Base-by-base conservation (phyloP, 805 yeast species). In the Candida lessepsii region DNA sequence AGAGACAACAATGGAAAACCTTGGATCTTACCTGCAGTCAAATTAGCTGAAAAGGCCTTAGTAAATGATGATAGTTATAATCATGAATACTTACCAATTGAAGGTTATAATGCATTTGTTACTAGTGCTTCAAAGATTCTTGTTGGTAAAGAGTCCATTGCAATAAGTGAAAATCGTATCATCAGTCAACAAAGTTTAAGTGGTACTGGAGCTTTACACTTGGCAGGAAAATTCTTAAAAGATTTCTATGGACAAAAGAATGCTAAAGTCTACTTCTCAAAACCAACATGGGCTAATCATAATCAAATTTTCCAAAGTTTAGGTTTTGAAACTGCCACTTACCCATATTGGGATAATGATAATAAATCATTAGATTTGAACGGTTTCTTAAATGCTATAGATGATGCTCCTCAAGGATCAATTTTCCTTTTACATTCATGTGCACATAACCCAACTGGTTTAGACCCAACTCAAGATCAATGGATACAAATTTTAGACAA, bases 251-350 rank as follows among this genome's bases (percentile, higher is more conserved):
- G 57, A 26, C 53, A 55, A 27, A 52, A 44, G 17, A 66, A 59
- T 31, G 67, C 58, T 38, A 64, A 71, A 18, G 71, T 90, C 35
- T 88, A 87, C 61, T 58, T 90, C 37, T 85, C 96, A 10, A 68
- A 75, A 44, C 99, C 99, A 50, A 89, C 98, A n/a, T 91, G 99
- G 99, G 96, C 93, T 39, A 93, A 93, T 71, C 99, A 91, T 68
- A 73, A 75, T 60, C 89, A 83, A 60, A 86, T 91, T 50, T 93
- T 90, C 61, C 71, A 76, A 50, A 67, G 76, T 39, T 71, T 78
- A 45, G 96, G 95, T 4, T 71, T 86, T 39, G 67, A 73, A 49
- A 81, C 83, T 28, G 79, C 71, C 26, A 63, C 70, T 13, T 91
- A 93, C 60, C 89, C 96, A 17, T 91, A 93, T 73, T 93, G 96